These are phyloP conservation scores for Aspergillus pseudotamarii DNA, from an alignment of 2,329 filamentous ascomycete genomes.

Conservation along the genomic window DNA sequence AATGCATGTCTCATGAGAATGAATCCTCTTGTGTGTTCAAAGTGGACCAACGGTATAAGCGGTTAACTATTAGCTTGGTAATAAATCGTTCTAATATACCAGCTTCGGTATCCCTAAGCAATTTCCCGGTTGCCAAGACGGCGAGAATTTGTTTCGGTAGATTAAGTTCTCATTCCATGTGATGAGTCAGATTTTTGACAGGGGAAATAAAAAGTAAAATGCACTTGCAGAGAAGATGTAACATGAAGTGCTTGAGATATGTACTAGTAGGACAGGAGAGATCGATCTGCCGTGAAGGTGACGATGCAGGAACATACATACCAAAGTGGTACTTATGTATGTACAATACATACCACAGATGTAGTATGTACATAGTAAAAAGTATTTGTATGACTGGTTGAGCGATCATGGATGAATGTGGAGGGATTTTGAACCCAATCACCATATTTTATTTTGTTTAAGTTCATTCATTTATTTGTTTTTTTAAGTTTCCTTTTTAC, in stretches of 20 bases:
- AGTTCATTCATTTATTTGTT: too few species aligned
- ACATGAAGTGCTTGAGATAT: neutral
- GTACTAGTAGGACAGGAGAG: neutral
- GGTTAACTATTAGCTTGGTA: neutral
- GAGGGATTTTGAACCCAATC: too few species aligned
- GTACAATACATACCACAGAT: too few species aligned
- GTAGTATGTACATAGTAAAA: too few species aligned
- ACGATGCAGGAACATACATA: neutral
- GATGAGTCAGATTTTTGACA: neutral
- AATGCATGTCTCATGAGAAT: neutral
- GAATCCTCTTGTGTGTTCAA: neutral
- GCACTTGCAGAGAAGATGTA: neutral
- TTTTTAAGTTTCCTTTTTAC: too few species aligned
- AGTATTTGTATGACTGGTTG: too few species aligned
- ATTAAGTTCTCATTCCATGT: neutral
- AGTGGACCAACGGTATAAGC: neutral
- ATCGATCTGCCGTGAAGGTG: neutral
- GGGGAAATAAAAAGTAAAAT: neutral
- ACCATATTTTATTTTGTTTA: too few species aligned
- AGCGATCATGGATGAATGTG: too few species aligned
- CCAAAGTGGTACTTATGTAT: too few species aligned
- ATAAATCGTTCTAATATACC: neutral
- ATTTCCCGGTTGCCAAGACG: constrained; percentile 2
- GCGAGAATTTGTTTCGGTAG: neutral
- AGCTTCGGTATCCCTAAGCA: neutral